Evolutionary conservation across 2,329 filamentous ascomycete genomes (phyloP), one percentile per base, ranked within the genome.

Genomic region (Trichoderma breve): DNA sequence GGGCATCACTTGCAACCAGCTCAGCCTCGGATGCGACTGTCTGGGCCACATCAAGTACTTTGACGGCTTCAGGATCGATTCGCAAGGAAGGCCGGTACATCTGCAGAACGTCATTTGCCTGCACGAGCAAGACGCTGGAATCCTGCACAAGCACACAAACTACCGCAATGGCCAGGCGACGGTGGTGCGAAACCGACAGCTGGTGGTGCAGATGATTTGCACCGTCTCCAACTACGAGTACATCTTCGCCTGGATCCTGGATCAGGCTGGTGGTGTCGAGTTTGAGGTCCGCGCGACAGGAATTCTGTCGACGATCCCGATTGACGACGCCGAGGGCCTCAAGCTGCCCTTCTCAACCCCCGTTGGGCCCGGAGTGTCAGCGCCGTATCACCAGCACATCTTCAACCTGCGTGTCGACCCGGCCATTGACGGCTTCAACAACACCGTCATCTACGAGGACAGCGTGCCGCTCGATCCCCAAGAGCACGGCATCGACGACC

Each of bases 101-200:
- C 83, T 86, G 8, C 86, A 86, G 53, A 89, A 90, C 65, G 89
- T 89, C 3, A 82, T 92, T 47, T 93, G 91, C 74, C 82, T 92
- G 2, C 91, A 93, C 76, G 91, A 93, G 79, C 87, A 92, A 76
- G 91, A 93, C 76, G 87, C 89, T 72, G 91, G 91, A 1, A 90
- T 93, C 61, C 84, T 87, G n/a, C 92, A 90, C 89, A 93, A 93
- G 78, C 91, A 93, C 80, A 86, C 90, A 26, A 91, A 93, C 80
- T 90, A 85, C 80, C 85, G 90, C 18, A 92, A 89, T 0, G 84
- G 84, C 11, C 83, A 87, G 15, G 88, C 89, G 0, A 87, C 89
- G 0, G 88, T 92, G 0, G 86, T 87, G 0, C 84, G 91, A 2
- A 83, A 85, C 71, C 84, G 91, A 2, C 86, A 91, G 75, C 81